phyloP scores from a whole-genome alignment of 1,284 basidiomycete species.

The Wolfiporia cocos region DNA sequence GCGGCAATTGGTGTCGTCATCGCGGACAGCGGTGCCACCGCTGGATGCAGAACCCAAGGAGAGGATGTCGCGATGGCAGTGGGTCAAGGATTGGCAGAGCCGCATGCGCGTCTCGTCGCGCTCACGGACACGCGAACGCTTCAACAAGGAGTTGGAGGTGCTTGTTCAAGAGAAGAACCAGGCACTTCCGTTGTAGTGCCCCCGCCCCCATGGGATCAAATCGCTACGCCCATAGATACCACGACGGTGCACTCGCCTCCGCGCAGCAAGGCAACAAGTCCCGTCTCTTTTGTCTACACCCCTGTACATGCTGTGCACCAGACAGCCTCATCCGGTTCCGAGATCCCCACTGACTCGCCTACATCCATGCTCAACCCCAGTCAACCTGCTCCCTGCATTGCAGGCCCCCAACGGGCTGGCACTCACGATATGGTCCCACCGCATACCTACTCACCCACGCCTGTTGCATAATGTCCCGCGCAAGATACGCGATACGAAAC shows the following conservation, averaged over 20 bases:
- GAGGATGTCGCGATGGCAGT: slow-evolving; percentile 43
- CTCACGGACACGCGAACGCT: slow-evolving; percentile 27
- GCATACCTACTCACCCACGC: too few relatives aligned
- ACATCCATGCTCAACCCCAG: too few relatives aligned
- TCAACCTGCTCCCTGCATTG: too few relatives aligned
- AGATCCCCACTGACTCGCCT: too few relatives aligned
- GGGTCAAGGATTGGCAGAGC: slow-evolving; percentile 53
- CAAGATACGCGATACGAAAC: slow-evolving; percentile 1
- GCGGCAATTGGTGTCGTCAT: slow-evolving; percentile 43
- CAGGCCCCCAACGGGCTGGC: neutral
- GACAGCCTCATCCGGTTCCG: neutral
- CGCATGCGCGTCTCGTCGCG: slow-evolving; percentile 43
- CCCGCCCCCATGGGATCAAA: neutral
- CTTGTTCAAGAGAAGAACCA: slow-evolving; percentile 25
- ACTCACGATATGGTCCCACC: neutral
- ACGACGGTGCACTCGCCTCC: slow-evolving; percentile 1
- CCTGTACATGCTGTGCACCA: neutral
- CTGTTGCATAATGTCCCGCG: slow-evolving; percentile 6
- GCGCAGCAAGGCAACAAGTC: slow-evolving; percentile 3
- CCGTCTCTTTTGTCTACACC: too few relatives aligned
- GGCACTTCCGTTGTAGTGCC: slow-evolving; percentile 25
- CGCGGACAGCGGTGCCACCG: slow-evolving; percentile 4
- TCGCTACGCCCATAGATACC: slow-evolving; percentile 5
- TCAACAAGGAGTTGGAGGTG: slow-evolving; percentile 19
- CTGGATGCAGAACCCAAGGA: slow-evolving; percentile 22